phyloP scores from a whole-genome alignment of 805 yeast species.

The Zygoascus biomembranicola region DNA sequence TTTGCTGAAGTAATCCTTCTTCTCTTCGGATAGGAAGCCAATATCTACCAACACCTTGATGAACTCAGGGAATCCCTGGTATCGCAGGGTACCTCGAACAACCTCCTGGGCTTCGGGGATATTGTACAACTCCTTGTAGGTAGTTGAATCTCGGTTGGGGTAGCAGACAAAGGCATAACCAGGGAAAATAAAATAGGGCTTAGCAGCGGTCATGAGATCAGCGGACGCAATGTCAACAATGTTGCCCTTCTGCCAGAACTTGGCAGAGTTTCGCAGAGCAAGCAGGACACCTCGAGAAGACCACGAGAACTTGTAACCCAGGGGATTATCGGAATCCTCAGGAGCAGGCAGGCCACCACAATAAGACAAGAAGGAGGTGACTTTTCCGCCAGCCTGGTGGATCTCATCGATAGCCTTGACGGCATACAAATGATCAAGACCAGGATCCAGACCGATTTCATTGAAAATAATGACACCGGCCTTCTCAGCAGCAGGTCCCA shows the following conservation, averaged over 20 bases:
- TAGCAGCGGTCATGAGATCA: conserved; percentile 90
- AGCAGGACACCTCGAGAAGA: conserved; percentile 95
- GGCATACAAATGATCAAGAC: conserved; percentile 96
- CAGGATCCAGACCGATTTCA: conserved; percentile 98
- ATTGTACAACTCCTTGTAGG: conserved; percentile 81
- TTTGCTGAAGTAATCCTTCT: conserved; percentile 47
- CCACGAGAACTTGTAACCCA: conserved; percentile 99
- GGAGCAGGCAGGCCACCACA: conserved; percentile 99
- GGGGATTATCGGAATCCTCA: conserved; percentile 93
- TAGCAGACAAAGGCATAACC: conserved; percentile 92
- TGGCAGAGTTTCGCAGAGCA: conserved; percentile 91
- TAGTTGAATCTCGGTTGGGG: conserved; percentile 97
- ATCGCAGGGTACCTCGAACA: conserved; percentile 94
- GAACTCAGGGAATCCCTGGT: conserved; percentile 98
- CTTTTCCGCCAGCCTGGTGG: conserved; percentile 83
- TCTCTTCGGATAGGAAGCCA: conserved; percentile 81
- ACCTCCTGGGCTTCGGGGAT: conserved; percentile 98
- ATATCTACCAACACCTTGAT: conserved; percentile 90
- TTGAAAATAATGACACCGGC: conserved; percentile 98
- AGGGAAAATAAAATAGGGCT: conserved; percentile 92
- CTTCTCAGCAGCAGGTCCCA: conserved; percentile 75
- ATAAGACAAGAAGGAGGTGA: conserved; percentile 88
- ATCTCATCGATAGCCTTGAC: conserved; percentile 98
- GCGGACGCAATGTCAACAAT: conserved; percentile 73
- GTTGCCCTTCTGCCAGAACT: conserved; percentile 80